Conservation (phyloP, 345 rosid species). For the Arabidopsis thaliana region TAIR10.1 NC_003071.7:18348001-18348500, state of each 20-base stretch:
- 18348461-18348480: no score
- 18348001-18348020: slow-evolving; percentile 47
- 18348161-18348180: slow-evolving; percentile 41
- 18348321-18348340: slow-evolving; percentile 11
- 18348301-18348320: background rate
- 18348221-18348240: slow-evolving; percentile 39
- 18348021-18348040: slow-evolving; percentile 55
- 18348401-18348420: slow-evolving; percentile 36
- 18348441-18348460: slow-evolving; percentile 36
- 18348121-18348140: slow-evolving; percentile 42
- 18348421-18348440: slow-evolving; percentile 29
- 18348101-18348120: slow-evolving; percentile 43
- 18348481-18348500: background rate
- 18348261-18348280: background rate
- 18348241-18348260: slow-evolving; percentile 16
- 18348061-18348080: slow-evolving; percentile 50
- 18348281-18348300: background rate
- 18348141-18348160: slow-evolving; percentile 42
- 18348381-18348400: slow-evolving; percentile 37
- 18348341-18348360: slow-evolving; percentile 44
- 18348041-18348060: slow-evolving; percentile 57
- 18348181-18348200: slow-evolving; percentile 44
- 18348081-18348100: slow-evolving; percentile 36
- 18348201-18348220: slow-evolving; percentile 48
- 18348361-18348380: slow-evolving; percentile 37